A percentile compares a stretch with the other conserved stretches of the same genome.
Evolutionary conservation across 179 eudicot genomes (phyloP).

Genomic region (Gypsophila paniculata): DNA sequence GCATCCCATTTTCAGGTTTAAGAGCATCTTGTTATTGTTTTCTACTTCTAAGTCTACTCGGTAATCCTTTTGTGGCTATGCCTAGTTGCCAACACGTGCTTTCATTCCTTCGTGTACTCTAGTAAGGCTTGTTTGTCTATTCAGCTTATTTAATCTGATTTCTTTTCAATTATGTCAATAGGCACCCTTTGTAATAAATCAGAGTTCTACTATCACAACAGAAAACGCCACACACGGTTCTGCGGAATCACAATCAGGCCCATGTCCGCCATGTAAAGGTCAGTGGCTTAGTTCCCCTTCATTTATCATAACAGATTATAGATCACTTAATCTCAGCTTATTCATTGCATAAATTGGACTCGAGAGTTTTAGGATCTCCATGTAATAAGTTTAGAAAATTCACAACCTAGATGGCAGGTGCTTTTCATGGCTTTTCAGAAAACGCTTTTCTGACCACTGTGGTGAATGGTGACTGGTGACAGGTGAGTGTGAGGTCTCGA

Average conservation of each 20-base stretch:
- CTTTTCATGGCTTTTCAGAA: neutral
- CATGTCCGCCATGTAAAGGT: conserved; percentile 33
- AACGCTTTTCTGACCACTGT: neutral
- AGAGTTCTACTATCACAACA: conserved; percentile 27
- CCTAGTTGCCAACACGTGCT: neutral
- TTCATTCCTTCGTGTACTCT: neutral
- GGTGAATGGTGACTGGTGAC: too few species aligned
- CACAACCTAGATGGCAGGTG: neutral
- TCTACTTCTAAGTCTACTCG: neutral
- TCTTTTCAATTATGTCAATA: conserved; percentile 16
- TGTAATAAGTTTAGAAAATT: neutral
- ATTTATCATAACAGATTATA: neutral
- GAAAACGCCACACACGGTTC: conserved; percentile 35
- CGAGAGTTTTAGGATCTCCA: neutral
- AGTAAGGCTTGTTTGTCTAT: neutral
- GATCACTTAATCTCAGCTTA: neutral
- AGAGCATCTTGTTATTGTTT: neutral
- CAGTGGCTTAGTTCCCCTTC: neutral
- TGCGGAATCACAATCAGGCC: conserved; percentile 30
- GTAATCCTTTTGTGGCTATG: neutral
- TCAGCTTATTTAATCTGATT: conserved; percentile 3
- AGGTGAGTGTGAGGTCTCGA: neutral
- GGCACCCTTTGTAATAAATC: conserved; percentile 46
- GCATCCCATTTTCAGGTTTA: neutral
- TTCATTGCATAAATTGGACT: neutral